Percentiles rank a stretch among this genome's conserved stretches.
These are phyloP conservation scores for Misopates orontium DNA, from an alignment of 257 asterid genomes.

Conservation along the genomic window DNA sequence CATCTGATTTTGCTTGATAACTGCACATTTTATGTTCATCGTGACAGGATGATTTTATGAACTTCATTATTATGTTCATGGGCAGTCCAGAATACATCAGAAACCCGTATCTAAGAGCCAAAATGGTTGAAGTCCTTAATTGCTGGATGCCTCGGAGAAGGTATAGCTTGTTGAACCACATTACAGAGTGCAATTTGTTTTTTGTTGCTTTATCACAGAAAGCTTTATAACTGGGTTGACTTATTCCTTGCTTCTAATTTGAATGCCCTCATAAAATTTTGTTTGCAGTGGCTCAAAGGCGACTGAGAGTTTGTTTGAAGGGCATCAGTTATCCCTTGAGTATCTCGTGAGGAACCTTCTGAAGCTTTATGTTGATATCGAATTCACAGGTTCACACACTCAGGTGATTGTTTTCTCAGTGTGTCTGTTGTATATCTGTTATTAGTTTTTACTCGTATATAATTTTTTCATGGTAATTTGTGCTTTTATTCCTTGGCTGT, in stretches of 20 bases:
- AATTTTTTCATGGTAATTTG: conserved; percentile 4
- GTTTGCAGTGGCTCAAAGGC: conserved; percentile 78
- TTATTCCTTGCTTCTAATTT: too few relatives aligned
- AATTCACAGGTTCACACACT: conserved; percentile 97
- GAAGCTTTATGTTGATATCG: conserved; percentile 95
- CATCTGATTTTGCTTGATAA: background rate
- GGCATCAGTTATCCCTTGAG: conserved; percentile 85
- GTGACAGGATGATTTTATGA: conserved; percentile 92
- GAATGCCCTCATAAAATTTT: background rate
- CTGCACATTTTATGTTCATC: conserved; percentile 17
- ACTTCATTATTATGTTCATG: conserved; percentile 98
- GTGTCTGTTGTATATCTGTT: too few relatives aligned
- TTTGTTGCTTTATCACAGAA: background rate
- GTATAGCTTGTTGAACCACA: conserved; percentile 33
- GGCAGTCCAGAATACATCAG: conserved; percentile 89
- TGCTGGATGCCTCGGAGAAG: conserved; percentile 98
- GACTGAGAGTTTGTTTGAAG: conserved; percentile 79
- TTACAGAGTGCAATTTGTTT: background rate
- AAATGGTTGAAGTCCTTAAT: conserved; percentile 98
- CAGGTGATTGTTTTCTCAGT: conserved; percentile 85
- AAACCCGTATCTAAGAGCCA: conserved; percentile 92
- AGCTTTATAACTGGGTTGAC: conserved; percentile 15
- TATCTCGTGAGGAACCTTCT: conserved; percentile 86
- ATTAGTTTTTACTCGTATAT: too few relatives aligned
- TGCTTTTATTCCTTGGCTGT: too few relatives aligned